Percentiles rank a stretch among this genome's conserved stretches.
phyloP scores from a whole-genome alignment of 2,329 filamentous ascomycete species.

The Cercospora canescens region DNA sequence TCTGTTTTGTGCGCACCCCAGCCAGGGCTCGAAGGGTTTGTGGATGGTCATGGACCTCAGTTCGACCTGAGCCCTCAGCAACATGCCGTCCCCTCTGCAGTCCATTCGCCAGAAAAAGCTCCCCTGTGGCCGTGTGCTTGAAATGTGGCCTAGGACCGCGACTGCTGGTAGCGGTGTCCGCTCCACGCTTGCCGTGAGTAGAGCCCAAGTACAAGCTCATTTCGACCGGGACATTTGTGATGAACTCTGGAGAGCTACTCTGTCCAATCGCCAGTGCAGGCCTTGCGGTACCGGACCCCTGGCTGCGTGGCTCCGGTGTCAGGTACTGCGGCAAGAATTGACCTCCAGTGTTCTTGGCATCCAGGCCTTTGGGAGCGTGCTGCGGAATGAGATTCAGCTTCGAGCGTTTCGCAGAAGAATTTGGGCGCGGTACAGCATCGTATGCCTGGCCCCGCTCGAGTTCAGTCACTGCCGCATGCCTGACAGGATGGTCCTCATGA shows the following conservation, averaged over 20 bases:
- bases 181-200: background rate
- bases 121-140: background rate
- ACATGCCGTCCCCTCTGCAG: conserved; percentile 23
- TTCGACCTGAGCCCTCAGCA: background rate
- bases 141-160: background rate
- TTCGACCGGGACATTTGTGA: conserved; percentile 13
- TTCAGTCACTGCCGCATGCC: background rate
- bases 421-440: conserved; percentile 22
- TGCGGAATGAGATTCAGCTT: conserved; percentile 10
- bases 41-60: background rate
- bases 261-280: background rate
- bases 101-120: background rate
- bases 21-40: conserved; percentile 21
- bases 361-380: background rate
- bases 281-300: background rate
- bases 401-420: conserved; percentile 30
- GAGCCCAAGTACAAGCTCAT: conserved; percentile 8
- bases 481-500: background rate
- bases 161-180: background rate
- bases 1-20: conserved; percentile 13
- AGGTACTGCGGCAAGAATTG: background rate
- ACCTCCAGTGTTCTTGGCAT: background rate
- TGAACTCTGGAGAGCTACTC: conserved; percentile 31
- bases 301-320: conserved; percentile 16
- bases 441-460: background rate